Evolutionary conservation across 176 grass and related monocot genomes (phyloP), one percentile per base, ranked within the genome.

Genomic region (Eleusine coracana): DNA sequence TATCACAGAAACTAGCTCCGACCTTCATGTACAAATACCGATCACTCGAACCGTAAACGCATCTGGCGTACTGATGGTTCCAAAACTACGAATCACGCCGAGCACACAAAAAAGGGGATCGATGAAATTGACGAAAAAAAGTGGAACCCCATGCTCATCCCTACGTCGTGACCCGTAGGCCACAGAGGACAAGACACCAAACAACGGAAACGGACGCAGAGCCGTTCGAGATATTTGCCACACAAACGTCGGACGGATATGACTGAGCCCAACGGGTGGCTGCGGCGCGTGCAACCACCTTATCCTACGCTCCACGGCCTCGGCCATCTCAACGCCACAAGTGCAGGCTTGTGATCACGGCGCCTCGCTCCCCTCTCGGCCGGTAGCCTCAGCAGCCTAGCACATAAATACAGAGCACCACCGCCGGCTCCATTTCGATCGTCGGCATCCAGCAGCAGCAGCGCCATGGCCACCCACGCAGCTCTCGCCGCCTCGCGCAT

Each of bases 391-490:
- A 20, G 54, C 34, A 70, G 55, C 71, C 16, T 41, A 44, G 2
- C n/a, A 21, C 81, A 84, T 88, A 80, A 79, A 84, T 80, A 70
- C 64, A 39, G 60, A 44, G 59, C 31, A 50, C 2, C 80, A 2
- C 39, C 81, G 29, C 7, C 73, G 60, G 34, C 54, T 81, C 27
- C 46, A 7, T 71, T 73, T 20, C 55, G 72, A 61, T 83, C 66
- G 66, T 45, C 85, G 5, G 6, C 38, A 37, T 4, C 1, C 6
- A 69, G 64, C 44, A 18, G 78, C 25, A 65, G 41, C 28, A 61
- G 31, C 84, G 70, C 85, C 36, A 98, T 99, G 96, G 96, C 96
- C 72, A 91, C 86, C 76, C 92, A 95, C 89, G 96, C 96, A 71
- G 92, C 96, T 69, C 93, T 99, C 73, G 96, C 89, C 50, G 84